phyloP scores from a whole-genome alignment of 2,329 filamentous ascomycete species.

The Colletotrichum agaves region DNA sequence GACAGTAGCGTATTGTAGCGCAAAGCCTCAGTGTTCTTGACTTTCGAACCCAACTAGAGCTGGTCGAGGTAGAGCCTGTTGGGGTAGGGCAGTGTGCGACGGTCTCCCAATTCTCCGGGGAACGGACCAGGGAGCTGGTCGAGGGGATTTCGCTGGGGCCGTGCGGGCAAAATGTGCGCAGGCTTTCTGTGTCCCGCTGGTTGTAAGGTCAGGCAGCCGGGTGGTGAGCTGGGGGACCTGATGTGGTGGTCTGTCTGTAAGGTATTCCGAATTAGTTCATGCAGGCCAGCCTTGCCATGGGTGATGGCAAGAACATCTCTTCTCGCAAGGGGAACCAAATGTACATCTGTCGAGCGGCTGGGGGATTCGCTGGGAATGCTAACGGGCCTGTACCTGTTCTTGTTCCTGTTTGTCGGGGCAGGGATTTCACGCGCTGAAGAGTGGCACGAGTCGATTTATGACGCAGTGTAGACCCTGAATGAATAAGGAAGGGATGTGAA shows the following conservation, averaged over 20 bases:
- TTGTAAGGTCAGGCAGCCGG: conserved; percentile 1
- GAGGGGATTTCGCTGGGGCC: conserved; percentile 36
- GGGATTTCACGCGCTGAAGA: conserved; percentile 16
- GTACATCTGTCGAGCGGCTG: conserved; percentile 24
- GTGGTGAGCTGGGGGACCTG: conserved; percentile 25
- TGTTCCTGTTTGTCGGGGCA: conserved; percentile 4
- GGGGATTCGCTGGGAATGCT: conserved; percentile 20
- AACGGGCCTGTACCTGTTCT: conserved; percentile 4
- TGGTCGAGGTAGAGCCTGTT: conserved; percentile 12
- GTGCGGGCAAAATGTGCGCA: conserved; percentile 33
- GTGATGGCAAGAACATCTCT: conserved; percentile 14
- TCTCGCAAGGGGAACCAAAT: conserved; percentile 25
- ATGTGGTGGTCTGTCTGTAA: conserved; percentile 26
- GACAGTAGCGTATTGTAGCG: conserved; percentile 15
- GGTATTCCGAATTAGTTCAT: conserved; percentile 36
- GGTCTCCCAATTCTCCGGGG: conserved; percentile 35
- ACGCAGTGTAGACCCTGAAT: conserved; percentile 25
- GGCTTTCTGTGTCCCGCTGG: conserved; percentile 25
- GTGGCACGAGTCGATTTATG: conserved; percentile 25
- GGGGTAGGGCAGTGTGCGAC: conserved; percentile 29
- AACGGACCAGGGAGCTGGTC: conserved; percentile 34
- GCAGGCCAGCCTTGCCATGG: conserved; percentile 37
- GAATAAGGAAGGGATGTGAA: not conserved
- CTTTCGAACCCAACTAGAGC: conserved; percentile 16
- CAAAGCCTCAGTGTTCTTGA: conserved; percentile 10